Conservation (phyloP, 2,329 filamentous ascomycete species). For the Botrytis elliptica region DNA sequence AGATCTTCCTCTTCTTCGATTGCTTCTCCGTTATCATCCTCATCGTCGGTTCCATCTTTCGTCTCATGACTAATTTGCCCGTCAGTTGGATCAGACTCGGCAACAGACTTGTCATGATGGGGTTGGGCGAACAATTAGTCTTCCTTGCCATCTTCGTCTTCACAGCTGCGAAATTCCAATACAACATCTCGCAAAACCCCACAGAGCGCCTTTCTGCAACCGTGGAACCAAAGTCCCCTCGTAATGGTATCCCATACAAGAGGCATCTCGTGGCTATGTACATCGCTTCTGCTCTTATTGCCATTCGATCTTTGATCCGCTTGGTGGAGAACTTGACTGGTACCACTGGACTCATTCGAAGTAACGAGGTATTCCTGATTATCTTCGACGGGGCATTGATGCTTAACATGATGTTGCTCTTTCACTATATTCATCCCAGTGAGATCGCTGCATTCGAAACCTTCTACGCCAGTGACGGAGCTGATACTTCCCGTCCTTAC, state of each 20-base stretch:
- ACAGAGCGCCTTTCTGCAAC: background rate
- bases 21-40: conserved; percentile 6
- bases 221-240: background rate
- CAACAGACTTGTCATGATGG: conserved; percentile 13
- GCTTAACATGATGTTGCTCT: conserved; percentile 12
- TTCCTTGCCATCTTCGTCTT: conserved; percentile 16
- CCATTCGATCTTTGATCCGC: conserved; percentile 3
- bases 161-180: conserved; percentile 12
- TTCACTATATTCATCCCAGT: conserved; percentile 10
- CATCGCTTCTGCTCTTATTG: conserved; percentile 8
- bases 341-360: background rate
- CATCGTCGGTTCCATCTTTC: conserved; percentile 4
- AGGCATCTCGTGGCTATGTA: conserved; percentile 4
- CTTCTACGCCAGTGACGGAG: background rate
- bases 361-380: background rate
- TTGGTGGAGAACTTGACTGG: conserved; percentile 7
- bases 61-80: background rate
- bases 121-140: background rate
- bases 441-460: conserved; percentile 1
- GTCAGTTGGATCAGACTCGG: conserved; percentile 12
- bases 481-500: background rate
- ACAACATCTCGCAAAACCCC: conserved; percentile 7
- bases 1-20: conserved; percentile 17
- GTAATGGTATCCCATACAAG: background rate
- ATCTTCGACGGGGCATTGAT: conserved; percentile 6